Evolutionary conservation across 129 eudicot genomes (phyloP).

Genomic region (Artemisia argyi): DNA sequence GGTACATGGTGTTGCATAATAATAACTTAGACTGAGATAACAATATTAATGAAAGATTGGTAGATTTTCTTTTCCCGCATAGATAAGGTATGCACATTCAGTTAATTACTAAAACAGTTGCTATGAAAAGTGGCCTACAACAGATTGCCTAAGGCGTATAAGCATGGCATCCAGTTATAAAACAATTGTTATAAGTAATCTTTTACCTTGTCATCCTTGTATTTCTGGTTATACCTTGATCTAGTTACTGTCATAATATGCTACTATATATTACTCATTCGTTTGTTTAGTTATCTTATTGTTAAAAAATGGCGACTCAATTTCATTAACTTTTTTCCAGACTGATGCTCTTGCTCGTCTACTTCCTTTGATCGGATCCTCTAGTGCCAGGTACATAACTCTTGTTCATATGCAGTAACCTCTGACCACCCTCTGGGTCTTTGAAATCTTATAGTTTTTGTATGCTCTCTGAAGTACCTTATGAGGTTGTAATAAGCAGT

Average conservation of each 20-base stretch:
- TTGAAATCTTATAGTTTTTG: neutral
- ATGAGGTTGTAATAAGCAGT: neutral
- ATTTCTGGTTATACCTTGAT: too few relatives aligned
- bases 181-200: too few relatives aligned
- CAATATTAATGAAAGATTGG: neutral
- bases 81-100: too few relatives aligned
- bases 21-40: neutral
- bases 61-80: too few relatives aligned
- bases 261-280: neutral
- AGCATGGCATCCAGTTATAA: neutral
- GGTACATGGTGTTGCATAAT: neutral
- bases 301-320: neutral
- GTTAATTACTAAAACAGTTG: neutral
- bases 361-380: conserved; percentile 96
- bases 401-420: neutral
- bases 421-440: neutral
- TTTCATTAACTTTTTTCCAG: conserved; percentile 43
- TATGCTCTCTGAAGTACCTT: neutral
- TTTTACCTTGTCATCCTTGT: too few relatives aligned
- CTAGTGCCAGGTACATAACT: conserved; percentile 65
- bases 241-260: too few relatives aligned
- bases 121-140: neutral
- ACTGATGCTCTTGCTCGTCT: conserved; percentile 95
- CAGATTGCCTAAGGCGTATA: neutral
- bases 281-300: neutral